Base-by-base conservation (phyloP, 2,329 filamentous ascomycete species). In the Mariannaea elegans region DNA sequence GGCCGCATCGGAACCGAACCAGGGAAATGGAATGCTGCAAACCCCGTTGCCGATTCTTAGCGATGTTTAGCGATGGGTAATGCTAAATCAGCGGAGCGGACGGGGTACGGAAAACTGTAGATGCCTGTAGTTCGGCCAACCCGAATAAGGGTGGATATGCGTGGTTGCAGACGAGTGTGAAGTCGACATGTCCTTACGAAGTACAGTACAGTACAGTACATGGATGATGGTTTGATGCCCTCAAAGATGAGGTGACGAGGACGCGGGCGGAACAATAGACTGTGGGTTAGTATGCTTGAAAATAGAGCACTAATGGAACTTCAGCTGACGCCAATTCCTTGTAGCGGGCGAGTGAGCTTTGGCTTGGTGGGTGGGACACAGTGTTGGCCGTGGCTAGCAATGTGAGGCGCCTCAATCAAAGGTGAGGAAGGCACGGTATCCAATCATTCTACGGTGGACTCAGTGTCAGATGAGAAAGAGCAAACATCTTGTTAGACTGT, bases 1-100 rank as follows among this genome's bases (percentile, higher is more conserved):
- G 46, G 54, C 38, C 32, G 24, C 53, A 57, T 47, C 36, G 31
- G 53, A 44, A 61, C 41, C 58, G 52, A 61, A 32, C 58, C 58
- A 51, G 46, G 44, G 34, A 56, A 44, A 56, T 61, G 53, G 47
- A 38, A 23, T 45, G 39, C 16, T 31, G 51, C 42, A 39, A 16
- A 41, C 42, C 51, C 34, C 49, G 42, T 58, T 38, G 45, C 39
- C 42, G 46, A 34, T 46, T 41, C 41, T 6, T 27, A 9, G 9
- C 9, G 5, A 9, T 27, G 34, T 29, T n/a, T 31, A 36, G 50
- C 12, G 21, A 50, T 45, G 41, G 38, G 29, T 18, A 34, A 51
- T 27, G 49, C 49, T 21, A 44, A 52, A 31, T 24, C 29, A 29
- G 41, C 51, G 42, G 41, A 55, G 42, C 50, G 21, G 31, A 46